These are phyloP conservation scores for Taxawa tesnikishii DNA, from an alignment of 2,329 filamentous ascomycete genomes.

Conservation along the genomic window DNA sequence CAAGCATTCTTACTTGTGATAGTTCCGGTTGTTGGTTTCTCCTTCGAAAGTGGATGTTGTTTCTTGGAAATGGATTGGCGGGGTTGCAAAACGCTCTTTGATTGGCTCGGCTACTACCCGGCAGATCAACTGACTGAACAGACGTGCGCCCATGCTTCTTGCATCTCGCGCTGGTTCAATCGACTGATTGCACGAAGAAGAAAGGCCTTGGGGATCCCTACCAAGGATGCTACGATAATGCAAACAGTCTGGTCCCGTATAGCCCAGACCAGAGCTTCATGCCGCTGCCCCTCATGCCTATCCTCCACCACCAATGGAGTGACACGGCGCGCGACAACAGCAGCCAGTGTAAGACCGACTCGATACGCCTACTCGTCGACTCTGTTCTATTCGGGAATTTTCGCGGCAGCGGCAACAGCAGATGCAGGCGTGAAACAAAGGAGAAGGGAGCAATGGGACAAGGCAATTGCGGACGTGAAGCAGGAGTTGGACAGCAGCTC, in stretches of 20 bases:
- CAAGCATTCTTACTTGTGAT: slow-evolving; percentile 47
- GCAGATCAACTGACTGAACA: too few species aligned
- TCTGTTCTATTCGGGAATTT: slow-evolving; percentile 54
- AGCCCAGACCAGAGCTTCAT: slow-evolving; percentile 47
- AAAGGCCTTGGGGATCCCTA: too few species aligned
- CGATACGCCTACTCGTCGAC: slow-evolving; percentile 42
- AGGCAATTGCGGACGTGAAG: slow-evolving; percentile 44
- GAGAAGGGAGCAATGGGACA: slow-evolving; percentile 48
- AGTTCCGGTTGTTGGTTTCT: background rate
- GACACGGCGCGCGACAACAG: slow-evolving; percentile 38
- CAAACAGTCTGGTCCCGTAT: slow-evolving; percentile 56
- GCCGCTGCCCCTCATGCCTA: slow-evolving; percentile 51
- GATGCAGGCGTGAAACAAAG: slow-evolving; percentile 49
- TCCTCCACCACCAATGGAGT: slow-evolving; percentile 29
- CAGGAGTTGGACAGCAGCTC: slow-evolving; percentile 29
- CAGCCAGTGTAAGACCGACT: slow-evolving; percentile 37
- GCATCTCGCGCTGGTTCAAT: too few species aligned
- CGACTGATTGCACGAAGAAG: too few species aligned
- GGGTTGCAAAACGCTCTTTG: too few species aligned
- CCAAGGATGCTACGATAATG: slow-evolving; percentile 43
- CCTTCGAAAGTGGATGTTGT: background rate
- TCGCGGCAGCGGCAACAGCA: slow-evolving; percentile 51
- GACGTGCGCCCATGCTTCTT: too few species aligned
- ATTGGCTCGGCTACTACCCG: too few species aligned
- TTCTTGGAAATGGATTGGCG: too few species aligned